Percentiles rank a stretch among this genome's conserved stretches.
Evolutionary conservation across 768 basidiomycete species (phyloP).

Genomic region (Multifurca ochricompacta): DNA sequence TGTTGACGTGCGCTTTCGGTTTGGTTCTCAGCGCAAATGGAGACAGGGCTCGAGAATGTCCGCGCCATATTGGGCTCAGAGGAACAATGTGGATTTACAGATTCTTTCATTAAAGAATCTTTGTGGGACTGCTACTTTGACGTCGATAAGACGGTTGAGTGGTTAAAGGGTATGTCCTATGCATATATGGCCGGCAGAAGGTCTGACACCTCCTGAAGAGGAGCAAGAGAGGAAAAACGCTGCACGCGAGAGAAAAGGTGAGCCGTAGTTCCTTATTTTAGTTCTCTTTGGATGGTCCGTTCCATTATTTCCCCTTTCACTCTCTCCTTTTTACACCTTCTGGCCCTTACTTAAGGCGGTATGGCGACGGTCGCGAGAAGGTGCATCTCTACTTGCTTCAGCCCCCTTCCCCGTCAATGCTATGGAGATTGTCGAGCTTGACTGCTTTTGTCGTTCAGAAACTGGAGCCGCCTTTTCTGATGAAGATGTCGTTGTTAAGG

Average conservation of each 20-base stretch:
- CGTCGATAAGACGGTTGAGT: slow-evolving; percentile 64
- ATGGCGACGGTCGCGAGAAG: slow-evolving; percentile 20
- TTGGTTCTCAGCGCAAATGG: slow-evolving; percentile 49
- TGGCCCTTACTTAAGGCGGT: slow-evolving; percentile 16
- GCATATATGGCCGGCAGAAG: background rate
- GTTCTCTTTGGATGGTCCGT: slow-evolving; percentile 21
- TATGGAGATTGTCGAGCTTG: slow-evolving; percentile 23
- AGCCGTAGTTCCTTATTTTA: slow-evolving; percentile 39
- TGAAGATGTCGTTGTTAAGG: slow-evolving; percentile 12
- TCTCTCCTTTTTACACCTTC: slow-evolving; percentile 24
- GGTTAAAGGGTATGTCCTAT: slow-evolving; percentile 56
- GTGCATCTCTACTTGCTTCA: slow-evolving; percentile 22
- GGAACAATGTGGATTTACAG: slow-evolving; percentile 58
- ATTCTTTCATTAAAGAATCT: slow-evolving; percentile 65
- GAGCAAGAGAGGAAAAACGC: slow-evolving; percentile 56
- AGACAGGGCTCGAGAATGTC: slow-evolving; percentile 61
- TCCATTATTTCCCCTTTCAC: slow-evolving; percentile 27
- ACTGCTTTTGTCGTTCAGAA: slow-evolving; percentile 22
- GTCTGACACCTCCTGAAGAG: slow-evolving; percentile 36
- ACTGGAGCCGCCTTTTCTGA: slow-evolving; percentile 22
- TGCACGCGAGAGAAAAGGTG: slow-evolving; percentile 79
- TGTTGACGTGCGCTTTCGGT: no score
- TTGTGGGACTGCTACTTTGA: slow-evolving; percentile 90
- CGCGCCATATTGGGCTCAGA: slow-evolving; percentile 59
- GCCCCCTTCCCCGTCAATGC: slow-evolving; percentile 6